Evolutionary conservation across 805 yeast genomes (phyloP).

Genomic region (Metschnikowia amazonensis): DNA sequence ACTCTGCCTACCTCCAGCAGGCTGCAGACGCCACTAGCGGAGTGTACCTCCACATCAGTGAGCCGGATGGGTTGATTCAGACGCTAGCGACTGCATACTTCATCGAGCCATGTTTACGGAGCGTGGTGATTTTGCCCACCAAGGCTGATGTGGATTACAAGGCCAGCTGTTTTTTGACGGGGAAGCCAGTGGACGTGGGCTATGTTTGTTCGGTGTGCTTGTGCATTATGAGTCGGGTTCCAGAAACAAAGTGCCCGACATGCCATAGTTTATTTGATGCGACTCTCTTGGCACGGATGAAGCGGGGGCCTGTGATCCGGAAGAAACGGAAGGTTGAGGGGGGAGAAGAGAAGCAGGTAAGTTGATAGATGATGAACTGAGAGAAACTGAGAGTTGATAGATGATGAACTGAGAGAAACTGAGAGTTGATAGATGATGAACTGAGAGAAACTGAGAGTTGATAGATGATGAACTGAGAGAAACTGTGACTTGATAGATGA

Average conservation of each 20-base stretch:
- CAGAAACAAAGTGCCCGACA: constrained; percentile 74
- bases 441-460: no score
- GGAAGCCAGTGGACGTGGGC: constrained; percentile 88
- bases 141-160: constrained; percentile 85
- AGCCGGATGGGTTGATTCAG: constrained; percentile 77
- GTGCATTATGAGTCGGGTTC: constrained; percentile 70
- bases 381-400: no score
- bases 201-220: constrained; percentile 93
- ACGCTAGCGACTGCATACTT: constrained; percentile 77
- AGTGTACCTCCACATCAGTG: constrained; percentile 64
- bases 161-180: constrained; percentile 90
- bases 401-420: no score
- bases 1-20: constrained; percentile 86
- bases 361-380: no score
- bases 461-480: no score
- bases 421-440: no score
- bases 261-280: constrained; percentile 78
- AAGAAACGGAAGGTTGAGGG: constrained; percentile 24
- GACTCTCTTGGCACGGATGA: constrained; percentile 52
- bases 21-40: constrained; percentile 96
- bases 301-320: constrained; percentile 55
- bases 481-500: no score
- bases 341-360: neutral
- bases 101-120: constrained; percentile 78
- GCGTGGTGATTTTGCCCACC: constrained; percentile 75